Percentiles rank a stretch among this genome's conserved stretches.
Conservation (phyloP, 371 early-diverging fungal species). For the Rhizopus sp. region DNA sequence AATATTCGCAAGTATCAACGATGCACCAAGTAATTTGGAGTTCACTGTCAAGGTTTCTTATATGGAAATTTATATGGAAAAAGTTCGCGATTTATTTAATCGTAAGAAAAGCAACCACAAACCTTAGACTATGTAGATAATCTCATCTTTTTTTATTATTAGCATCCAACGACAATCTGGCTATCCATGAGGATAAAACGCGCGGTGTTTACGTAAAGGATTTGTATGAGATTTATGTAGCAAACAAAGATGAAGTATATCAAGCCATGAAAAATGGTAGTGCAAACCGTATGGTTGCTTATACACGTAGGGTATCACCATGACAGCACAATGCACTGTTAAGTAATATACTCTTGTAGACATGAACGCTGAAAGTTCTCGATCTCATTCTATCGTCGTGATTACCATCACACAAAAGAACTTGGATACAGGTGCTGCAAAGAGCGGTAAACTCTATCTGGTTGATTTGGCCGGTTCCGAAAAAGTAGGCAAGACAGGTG, state of each 20-base stretch:
- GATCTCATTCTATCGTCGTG: constrained; percentile 98
- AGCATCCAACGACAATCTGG: constrained; percentile 87
- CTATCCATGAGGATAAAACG: constrained; percentile 93
- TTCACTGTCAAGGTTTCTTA: constrained; percentile 95
- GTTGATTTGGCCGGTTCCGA: constrained; percentile 99
- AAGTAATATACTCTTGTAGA: constrained; percentile 41
- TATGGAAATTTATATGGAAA: constrained; percentile 99
- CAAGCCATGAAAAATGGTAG: constrained; percentile 94
- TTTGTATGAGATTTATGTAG: constrained; percentile 90
- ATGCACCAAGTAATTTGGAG: constrained; percentile 85
- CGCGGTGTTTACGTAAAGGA: constrained; percentile 97
- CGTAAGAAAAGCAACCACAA: constrained; percentile 52
- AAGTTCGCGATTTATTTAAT: constrained; percentile 94
- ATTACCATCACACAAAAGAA: constrained; percentile 94
- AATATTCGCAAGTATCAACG: constrained; percentile 86
- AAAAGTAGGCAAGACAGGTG: constrained; percentile 97
- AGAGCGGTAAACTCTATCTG: constrained; percentile 90
- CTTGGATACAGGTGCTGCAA: constrained; percentile 83
- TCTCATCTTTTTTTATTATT: constrained; percentile 1
- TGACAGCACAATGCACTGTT: background rate
- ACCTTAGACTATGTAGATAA: background rate
- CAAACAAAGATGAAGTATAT: constrained; percentile 91
- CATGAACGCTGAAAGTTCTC: constrained; percentile 98
- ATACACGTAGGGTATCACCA: constrained; percentile 63
- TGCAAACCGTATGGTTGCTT: constrained; percentile 86